Evolutionary conservation across 2,329 filamentous ascomycete species (phyloP).

Genomic region (Claviceps sp.): DNA sequence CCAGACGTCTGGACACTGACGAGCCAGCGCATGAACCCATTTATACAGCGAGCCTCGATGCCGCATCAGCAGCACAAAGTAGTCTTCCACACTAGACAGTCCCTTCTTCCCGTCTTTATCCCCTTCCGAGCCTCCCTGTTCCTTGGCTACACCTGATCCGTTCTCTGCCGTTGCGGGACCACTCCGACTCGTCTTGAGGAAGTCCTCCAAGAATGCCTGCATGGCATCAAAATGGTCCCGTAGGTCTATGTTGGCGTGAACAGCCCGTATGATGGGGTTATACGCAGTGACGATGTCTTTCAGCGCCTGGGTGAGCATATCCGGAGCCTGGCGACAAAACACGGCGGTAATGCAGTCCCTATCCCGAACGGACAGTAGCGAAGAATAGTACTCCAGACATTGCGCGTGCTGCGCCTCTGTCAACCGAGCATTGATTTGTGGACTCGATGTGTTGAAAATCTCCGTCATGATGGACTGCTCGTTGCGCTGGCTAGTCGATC

Average conservation of each 20-base stretch:
- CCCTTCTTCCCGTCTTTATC: neutral
- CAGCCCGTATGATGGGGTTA: slow-evolving; percentile 58
- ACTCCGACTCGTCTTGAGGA: slow-evolving; percentile 44
- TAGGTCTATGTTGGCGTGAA: slow-evolving; percentile 61
- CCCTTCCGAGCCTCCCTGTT: neutral
- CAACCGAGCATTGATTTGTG: slow-evolving; percentile 31
- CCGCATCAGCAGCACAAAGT: slow-evolving; percentile 49
- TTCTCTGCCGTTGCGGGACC: too few relatives aligned
- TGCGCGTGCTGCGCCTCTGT: slow-evolving; percentile 47
- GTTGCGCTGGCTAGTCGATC: slow-evolving; percentile 38
- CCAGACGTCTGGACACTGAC: slow-evolving; percentile 53
- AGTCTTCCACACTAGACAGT: slow-evolving; percentile 57
- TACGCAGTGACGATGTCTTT: slow-evolving; percentile 53
- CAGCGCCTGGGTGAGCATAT: slow-evolving; percentile 57
- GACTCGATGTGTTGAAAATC: slow-evolving; percentile 45
- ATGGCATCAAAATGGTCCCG: slow-evolving; percentile 53
- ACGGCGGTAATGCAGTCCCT: slow-evolving; percentile 55
- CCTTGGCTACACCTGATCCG: slow-evolving; percentile 1
- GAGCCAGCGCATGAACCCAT: slow-evolving; percentile 57
- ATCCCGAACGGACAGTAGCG: slow-evolving; percentile 58
- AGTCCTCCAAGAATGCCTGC: slow-evolving; percentile 56
- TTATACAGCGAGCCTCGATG: slow-evolving; percentile 52
- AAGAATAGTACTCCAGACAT: slow-evolving; percentile 57
- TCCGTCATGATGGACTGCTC: slow-evolving; percentile 49
- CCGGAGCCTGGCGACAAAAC: slow-evolving; percentile 55